Percentiles rank a stretch among this genome's conserved stretches.
Evolutionary conservation across 768 basidiomycete genomes (phyloP).

Genomic region (Mycena venus): DNA sequence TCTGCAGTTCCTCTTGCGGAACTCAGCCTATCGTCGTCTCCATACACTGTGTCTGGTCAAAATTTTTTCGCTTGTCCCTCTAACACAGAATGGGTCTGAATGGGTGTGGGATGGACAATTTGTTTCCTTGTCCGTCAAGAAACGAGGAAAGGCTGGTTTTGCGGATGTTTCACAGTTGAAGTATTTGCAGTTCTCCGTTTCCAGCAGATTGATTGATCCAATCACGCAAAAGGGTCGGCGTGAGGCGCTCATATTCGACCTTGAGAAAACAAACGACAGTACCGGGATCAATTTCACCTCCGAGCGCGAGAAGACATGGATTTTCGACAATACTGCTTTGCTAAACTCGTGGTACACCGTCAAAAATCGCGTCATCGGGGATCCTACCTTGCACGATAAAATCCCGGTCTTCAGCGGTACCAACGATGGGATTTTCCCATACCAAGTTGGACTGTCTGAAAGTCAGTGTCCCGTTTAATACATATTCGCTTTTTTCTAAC

Average conservation of each 20-base stretch:
- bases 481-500: too few relatives aligned
- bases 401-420: neutral
- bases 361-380: neutral
- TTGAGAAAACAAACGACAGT: neutral
- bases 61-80: neutral
- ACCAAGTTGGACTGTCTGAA: neutral
- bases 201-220: neutral
- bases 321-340: neutral
- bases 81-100: neutral
- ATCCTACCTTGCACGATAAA: neutral
- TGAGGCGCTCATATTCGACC: neutral
- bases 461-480: neutral
- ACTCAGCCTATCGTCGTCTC: neutral
- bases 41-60: neutral
- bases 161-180: neutral
- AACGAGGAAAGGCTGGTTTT: neutral
- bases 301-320: neutral
- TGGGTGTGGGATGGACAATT: conserved; percentile 3
- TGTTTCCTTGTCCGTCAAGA: neutral
- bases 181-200: conserved; percentile 5
- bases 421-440: neutral
- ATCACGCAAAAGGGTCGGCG: neutral
- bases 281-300: neutral
- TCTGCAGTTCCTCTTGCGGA: neutral
- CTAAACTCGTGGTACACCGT: neutral